phyloP scores from a whole-genome alignment of 148 eudicot species.

The Persicaria tinctoria region DNA sequence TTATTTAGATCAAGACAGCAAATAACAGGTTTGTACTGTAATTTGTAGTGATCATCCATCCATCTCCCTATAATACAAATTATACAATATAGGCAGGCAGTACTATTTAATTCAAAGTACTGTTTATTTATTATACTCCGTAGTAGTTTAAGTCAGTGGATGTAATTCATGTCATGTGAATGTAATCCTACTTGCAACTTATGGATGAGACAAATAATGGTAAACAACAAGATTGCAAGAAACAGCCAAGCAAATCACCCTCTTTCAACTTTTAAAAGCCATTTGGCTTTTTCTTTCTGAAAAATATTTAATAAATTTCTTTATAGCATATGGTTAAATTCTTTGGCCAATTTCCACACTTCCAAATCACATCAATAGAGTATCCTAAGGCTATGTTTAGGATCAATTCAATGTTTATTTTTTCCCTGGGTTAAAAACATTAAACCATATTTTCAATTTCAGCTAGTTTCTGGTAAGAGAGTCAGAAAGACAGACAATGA shows the following conservation, averaged over 20 bases:
- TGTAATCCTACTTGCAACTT: neutral
- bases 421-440: no score
- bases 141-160: neutral
- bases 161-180: neutral
- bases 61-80: neutral
- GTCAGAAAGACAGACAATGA: neutral
- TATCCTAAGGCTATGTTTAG: no score
- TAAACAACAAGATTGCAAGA: neutral
- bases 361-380: neutral
- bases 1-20: conserved; percentile 6
- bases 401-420: no score
- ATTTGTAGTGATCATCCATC: neutral
- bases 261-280: no score
- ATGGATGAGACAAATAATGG: neutral
- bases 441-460: no score
- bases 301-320: no score
- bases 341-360: neutral
- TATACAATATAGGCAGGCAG: neutral
- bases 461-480: no score
- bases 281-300: no score
- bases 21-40: neutral
- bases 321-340: no score
- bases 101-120: neutral
- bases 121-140: neutral
- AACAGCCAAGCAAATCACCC: no score